A percentile compares a stretch with the other conserved stretches of the same genome.
These are phyloP conservation scores for Lecanicillium sp. DNA, from an alignment of 2,329 filamentous ascomycete genomes.

Conservation along the genomic window DNA sequence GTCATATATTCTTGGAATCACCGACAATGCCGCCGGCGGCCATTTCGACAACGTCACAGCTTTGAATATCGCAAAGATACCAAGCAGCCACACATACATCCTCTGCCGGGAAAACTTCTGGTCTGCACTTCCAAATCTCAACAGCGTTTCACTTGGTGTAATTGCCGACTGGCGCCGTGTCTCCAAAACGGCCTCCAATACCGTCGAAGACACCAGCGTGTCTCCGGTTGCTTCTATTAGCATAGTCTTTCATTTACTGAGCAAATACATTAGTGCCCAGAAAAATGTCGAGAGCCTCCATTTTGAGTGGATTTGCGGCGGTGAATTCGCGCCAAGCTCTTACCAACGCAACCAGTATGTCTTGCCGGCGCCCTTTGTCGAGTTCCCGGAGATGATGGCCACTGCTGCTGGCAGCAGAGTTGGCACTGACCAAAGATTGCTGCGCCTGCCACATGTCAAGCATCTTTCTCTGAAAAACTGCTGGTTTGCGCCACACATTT, in stretches of 20 bases:
- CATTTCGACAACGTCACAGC: slow-evolving; percentile 48
- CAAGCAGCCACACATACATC: slow-evolving; percentile 50
- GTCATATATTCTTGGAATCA: slow-evolving; percentile 57
- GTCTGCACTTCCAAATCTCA: slow-evolving; percentile 46
- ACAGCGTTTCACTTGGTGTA: slow-evolving; percentile 49
- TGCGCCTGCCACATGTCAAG: slow-evolving; percentile 49
- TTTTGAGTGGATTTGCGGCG: slow-evolving; percentile 61
- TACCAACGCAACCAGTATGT: slow-evolving; percentile 55
- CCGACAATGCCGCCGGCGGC: slow-evolving; percentile 43
- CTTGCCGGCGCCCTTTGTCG: slow-evolving; percentile 51
- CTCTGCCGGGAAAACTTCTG: slow-evolving; percentile 55
- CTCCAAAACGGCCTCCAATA: slow-evolving; percentile 40
- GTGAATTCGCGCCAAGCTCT: slow-evolving; percentile 56
- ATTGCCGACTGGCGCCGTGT: slow-evolving; percentile 61
- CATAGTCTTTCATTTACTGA: slow-evolving; percentile 45
- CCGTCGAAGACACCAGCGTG: slow-evolving; percentile 39
- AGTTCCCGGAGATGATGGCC: slow-evolving; percentile 23
- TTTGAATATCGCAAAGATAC: slow-evolving; percentile 57
- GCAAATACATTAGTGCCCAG: slow-evolving; percentile 37
- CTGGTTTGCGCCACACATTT: slow-evolving; percentile 54
- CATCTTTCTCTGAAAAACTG: slow-evolving; percentile 60
- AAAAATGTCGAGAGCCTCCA: slow-evolving; percentile 49
- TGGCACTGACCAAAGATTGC: slow-evolving; percentile 22
- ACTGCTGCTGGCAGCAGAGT: slow-evolving; percentile 22
- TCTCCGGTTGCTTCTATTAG: slow-evolving; percentile 43